Evolutionary conservation across 371 early-diverging fungal genomes (phyloP).

Genomic region (Gilbertella persicaria): DNA sequence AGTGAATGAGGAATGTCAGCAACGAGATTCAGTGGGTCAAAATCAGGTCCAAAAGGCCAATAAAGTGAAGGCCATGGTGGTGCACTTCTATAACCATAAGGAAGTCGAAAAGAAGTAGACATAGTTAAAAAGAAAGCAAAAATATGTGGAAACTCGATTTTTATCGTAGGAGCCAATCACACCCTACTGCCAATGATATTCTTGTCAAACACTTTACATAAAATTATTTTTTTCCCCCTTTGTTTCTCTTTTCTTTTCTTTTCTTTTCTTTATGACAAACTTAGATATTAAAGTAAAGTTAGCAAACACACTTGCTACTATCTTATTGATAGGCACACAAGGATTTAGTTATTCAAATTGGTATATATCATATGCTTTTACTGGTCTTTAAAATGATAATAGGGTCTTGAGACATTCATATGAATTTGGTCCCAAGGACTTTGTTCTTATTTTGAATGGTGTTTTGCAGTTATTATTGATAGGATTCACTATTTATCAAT

Average conservation of each 20-base stretch:
- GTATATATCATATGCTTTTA: constrained; percentile 7
- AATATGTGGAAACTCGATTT: background rate
- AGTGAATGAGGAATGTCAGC: constrained; percentile 50
- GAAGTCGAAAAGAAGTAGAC: constrained; percentile 49
- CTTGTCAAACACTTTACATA: background rate
- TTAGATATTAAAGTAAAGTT: constrained; percentile 44
- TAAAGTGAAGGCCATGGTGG: constrained; percentile 67
- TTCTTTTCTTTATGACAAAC: constrained; percentile 31
- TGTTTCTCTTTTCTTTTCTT: constrained; percentile 9
- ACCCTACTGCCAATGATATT: background rate
- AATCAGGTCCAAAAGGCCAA: constrained; percentile 57
- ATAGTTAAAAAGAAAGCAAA: constrained; percentile 14
- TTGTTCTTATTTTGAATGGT: constrained; percentile 35
- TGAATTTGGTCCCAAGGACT: constrained; percentile 40
- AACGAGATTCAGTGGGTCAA: constrained; percentile 41
- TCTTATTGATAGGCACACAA: constrained; percentile 38
- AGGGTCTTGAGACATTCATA: constrained; percentile 41
- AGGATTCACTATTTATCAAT: constrained; percentile 52
- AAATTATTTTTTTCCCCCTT: constrained; percentile 3
- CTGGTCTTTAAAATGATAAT: background rate
- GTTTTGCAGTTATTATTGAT: constrained; percentile 40
- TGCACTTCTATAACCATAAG: constrained; percentile 55
- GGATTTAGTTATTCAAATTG: constrained; percentile 40
- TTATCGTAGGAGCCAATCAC: no score
- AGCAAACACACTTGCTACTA: constrained; percentile 43